Evolutionary conservation across 345 rosid genomes (phyloP).

Genomic region (Hibiscus tridactylites): DNA sequence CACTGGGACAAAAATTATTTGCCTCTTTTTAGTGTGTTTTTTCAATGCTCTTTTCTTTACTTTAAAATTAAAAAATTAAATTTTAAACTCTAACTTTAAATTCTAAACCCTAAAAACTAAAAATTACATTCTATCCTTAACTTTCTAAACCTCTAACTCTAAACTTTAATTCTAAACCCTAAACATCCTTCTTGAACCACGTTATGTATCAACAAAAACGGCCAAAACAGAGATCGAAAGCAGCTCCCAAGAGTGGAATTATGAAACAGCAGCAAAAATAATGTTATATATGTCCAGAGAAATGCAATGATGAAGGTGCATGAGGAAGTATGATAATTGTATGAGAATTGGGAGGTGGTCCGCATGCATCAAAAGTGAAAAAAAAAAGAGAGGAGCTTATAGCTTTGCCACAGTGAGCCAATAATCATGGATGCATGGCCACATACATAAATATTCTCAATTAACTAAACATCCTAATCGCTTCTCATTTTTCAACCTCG

Average conservation of each 20-base stretch:
- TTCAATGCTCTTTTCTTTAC: no score
- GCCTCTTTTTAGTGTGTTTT: no score
- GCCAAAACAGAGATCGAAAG: not conserved
- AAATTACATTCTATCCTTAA: no score
- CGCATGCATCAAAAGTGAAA: constrained; percentile 36
- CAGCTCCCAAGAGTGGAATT: not conserved
- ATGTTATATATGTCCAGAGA: not conserved
- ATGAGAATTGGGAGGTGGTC: constrained; percentile 17
- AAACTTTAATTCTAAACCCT: no score
- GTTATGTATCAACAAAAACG: not conserved
- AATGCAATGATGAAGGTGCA: constrained; percentile 12
- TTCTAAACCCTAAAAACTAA: no score
- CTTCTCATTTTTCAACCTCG: not conserved
- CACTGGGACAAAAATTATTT: no score
- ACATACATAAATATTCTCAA: not conserved
- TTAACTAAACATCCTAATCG: not conserved
- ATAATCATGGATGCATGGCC: constrained; percentile 25
- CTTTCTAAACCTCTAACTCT: no score
- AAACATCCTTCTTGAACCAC: no score
- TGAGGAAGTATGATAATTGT: constrained; percentile 20
- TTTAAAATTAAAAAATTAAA: no score
- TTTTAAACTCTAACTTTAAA: no score
- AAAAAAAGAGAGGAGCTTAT: not conserved
- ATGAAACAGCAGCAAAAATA: not conserved
- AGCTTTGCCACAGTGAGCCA: constrained; percentile 13